Evolutionary conservation across 1,284 basidiomycete genomes (phyloP).

Genomic region (Phellinidium pouzarii): DNA sequence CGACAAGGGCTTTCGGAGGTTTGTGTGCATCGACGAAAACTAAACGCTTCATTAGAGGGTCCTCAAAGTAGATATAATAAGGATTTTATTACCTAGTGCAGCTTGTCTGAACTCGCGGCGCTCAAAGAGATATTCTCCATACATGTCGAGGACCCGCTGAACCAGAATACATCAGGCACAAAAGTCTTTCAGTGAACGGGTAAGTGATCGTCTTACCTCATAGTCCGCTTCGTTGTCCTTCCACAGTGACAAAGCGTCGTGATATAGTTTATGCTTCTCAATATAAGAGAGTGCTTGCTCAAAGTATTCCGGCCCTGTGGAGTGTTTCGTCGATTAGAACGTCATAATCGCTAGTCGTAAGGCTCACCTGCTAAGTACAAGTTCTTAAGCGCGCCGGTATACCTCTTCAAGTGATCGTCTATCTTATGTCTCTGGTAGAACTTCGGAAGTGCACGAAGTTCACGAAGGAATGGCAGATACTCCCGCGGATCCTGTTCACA

Average conservation of each 20-base stretch:
- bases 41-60: constrained; percentile 26
- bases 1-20: constrained; percentile 69
- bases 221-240: constrained; percentile 51
- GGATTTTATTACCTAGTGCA: constrained; percentile 51
- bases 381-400: constrained; percentile 71
- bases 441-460: constrained; percentile 75
- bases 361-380: constrained; percentile 63
- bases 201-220: constrained; percentile 38
- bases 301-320: constrained; percentile 54
- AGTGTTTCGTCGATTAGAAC: too few species aligned
- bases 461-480: constrained; percentile 93
- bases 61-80: neutral
- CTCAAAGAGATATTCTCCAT: constrained; percentile 88
- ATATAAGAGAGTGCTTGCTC: constrained; percentile 79
- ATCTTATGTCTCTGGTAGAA: constrained; percentile 88
- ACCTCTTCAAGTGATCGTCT: constrained; percentile 84
- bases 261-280: constrained; percentile 74
- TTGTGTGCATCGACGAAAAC: constrained; percentile 69
- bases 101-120: constrained; percentile 79
- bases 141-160: constrained; percentile 63
- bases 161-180: constrained; percentile 8
- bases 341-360: too few species aligned
- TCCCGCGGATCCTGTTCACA: constrained; percentile 84
- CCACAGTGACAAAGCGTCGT: constrained; percentile 71
- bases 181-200: neutral